phyloP scores from a whole-genome alignment of 805 yeast species.

The Scheffersomyces coipomensis region DNA sequence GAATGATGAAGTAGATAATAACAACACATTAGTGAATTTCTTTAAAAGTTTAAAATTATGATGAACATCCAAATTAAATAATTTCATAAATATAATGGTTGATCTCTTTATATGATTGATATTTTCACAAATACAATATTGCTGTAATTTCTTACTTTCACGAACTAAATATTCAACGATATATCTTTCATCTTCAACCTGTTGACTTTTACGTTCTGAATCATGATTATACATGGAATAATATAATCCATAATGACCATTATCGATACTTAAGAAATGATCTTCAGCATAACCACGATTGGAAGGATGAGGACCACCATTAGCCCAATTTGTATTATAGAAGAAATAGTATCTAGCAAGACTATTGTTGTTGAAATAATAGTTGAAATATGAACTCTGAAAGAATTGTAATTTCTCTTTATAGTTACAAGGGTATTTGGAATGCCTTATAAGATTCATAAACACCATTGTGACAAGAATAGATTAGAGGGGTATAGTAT shows the following conservation, averaged over 20 bases:
- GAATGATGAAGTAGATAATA: not conserved
- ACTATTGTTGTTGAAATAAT: slow-evolving; percentile 4
- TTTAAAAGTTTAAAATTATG: not conserved
- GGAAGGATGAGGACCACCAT: slow-evolving; percentile 18
- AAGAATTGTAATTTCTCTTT: slow-evolving; percentile 11
- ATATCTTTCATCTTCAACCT: slow-evolving; percentile 7
- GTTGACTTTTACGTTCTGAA: slow-evolving; percentile 10
- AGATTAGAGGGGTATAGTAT: no score
- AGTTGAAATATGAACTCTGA: slow-evolving; percentile 11
- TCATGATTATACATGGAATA: slow-evolving; percentile 39
- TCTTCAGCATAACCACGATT: slow-evolving; percentile 5
- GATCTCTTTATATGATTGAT: not conserved
- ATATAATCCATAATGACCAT: slow-evolving; percentile 45
- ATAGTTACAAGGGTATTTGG: slow-evolving; percentile 4
- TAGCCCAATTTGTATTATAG: slow-evolving; percentile 11
- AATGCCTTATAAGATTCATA: slow-evolving; percentile 11
- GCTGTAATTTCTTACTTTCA: not conserved
- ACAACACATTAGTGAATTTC: not conserved
- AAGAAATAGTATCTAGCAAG: slow-evolving; percentile 7
- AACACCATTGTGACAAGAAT: slow-evolving; percentile 11
- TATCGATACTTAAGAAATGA: slow-evolving; percentile 22
- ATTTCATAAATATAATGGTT: not conserved
- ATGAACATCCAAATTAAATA: not conserved
- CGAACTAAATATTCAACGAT: not conserved
- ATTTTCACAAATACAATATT: not conserved